Base-by-base conservation (phyloP, 768 basidiomycete species). In the Panaeolus cyanescens region DNA sequence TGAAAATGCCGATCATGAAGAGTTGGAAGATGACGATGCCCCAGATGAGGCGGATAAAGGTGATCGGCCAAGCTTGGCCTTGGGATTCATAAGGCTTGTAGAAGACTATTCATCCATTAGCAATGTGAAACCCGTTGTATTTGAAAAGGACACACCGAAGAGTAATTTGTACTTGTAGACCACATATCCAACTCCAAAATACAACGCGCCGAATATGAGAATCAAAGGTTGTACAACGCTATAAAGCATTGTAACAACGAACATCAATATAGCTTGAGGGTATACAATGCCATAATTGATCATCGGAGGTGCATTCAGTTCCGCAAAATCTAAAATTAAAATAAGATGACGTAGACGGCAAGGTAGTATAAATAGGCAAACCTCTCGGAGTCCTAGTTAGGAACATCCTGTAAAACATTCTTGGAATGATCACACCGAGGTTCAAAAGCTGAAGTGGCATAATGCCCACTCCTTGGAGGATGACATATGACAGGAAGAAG, bases 151-250 rank as follows among this genome's bases (percentile, higher is more conserved):
- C 92, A 59, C 60, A 96, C 96, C 94, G 67, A 96, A 97, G 0
- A 99, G 80, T 4, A 99, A 82, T 68, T 97, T 96, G 79, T 99
- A 97, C 80, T 99, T 99, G 85, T 98, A 99, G 2, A 97, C 96
- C 5, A 99, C 83, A 71, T 99, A 99, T 6, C 85, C 93, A 36
- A 92, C 79, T n/a, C 95, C 96, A 67, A 99, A 99, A 76, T 99
- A 99, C 56, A 96, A 78, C 1, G 96, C 93, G 12, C 96, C 94
- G 70, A 99, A 99, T 30, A 97, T 84, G 59, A 99, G 83, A 72
- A 99, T 97, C 64, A 97, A 82, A 0, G 97, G 97, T 62, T 97
- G 93, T 12, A 96, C 91, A 65, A 99, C 91, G 73, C 95, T 96
- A 80, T 99, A 99, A 33, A 96, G 81, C 68, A 99, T 79, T 34